Base-by-base conservation (phyloP, 2,329 filamentous ascomycete species). In the Fonsecaea nubica region DNA sequence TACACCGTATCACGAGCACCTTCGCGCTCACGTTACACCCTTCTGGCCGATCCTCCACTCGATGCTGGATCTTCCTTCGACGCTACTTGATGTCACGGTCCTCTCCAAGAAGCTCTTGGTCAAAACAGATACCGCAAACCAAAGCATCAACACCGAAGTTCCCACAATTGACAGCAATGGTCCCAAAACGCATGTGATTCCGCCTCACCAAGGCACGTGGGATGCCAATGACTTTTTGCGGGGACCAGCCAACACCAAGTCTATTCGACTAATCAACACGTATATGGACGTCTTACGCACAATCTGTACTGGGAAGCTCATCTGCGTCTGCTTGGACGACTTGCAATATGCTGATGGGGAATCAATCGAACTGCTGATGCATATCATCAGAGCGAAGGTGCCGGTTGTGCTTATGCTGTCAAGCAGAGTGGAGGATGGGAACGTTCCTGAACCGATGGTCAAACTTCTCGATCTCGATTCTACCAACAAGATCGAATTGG, bases 291-390 rank as follows among this genome's bases (percentile, higher is more conserved):
- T 97, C 9, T 78, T 97, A 58, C 87, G 92, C 60, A 87, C 96
- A 50, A 89, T 98, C 63, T 90, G 92, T 0, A 84, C 89, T 21
- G 89, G 93, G 76, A 95, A 93, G 73, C 89, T 97, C 73, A 93
- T 97, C 62, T 96, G 92, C 74, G 89, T 97, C 72, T 93, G 89
- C 72, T 80, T 97, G 33, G 94, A 97, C 74, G 94, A 97, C 77
- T 80, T 97, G 36, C 93, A 97, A 73, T 95, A 92, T 77, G 92
- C 93, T 6, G 94, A 97, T 75, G 87, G 90, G 32, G 94, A 97
- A 77, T 95, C 91, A 13, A 80, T 95, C 56, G 92, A 96, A 65
- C 82, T 97, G 60, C 89, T 97, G 45, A 86, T 89, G 15, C 90
- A 93, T 73, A 92, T 97, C 60, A 87, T 96, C 63, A 84, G 85